These are phyloP conservation scores for Malassezia equina DNA, from an alignment of 1,284 basidiomycete genomes.

Conservation along the genomic window DNA sequence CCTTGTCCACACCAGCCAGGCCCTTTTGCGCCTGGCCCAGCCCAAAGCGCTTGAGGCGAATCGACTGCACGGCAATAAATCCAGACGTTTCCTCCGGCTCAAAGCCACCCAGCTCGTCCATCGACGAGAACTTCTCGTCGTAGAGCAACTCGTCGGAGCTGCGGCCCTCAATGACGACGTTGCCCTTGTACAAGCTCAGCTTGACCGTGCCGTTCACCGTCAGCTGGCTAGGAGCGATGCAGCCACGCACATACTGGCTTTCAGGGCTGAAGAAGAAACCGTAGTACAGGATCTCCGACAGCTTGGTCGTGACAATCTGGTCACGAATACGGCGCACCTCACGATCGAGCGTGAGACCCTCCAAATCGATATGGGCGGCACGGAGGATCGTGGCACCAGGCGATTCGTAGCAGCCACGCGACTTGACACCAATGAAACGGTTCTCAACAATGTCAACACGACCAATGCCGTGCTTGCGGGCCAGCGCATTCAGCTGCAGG, in stretches of 20 bases:
- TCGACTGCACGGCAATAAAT: slow-evolving; percentile 45
- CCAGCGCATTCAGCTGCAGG: slow-evolving; percentile 79
- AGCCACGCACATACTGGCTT: slow-evolving; percentile 67
- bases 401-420: slow-evolving; percentile 94
- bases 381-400: slow-evolving; percentile 93
- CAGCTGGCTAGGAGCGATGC: slow-evolving; percentile 77
- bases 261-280: slow-evolving; percentile 91
- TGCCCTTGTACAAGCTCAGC: slow-evolving; percentile 90
- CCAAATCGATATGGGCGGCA: slow-evolving; percentile 87
- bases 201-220: slow-evolving; percentile 90
- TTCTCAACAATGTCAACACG: slow-evolving; percentile 99
- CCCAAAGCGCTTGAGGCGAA: slow-evolving; percentile 42
- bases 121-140: slow-evolving; percentile 91
- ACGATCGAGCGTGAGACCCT: slow-evolving; percentile 91
- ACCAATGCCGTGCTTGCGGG: slow-evolving; percentile 86
- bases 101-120: slow-evolving; percentile 98
- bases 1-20: slow-evolving; percentile 29
- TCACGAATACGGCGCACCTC: slow-evolving; percentile 91
- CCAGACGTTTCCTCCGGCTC: slow-evolving; percentile 52
- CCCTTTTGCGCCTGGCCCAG: slow-evolving; percentile 34
- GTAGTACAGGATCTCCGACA: slow-evolving; percentile 89
- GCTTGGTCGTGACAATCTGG: slow-evolving; percentile 81
- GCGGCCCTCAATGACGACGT: slow-evolving; percentile 84
- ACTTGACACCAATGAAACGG: slow-evolving; percentile 97
- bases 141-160: slow-evolving; percentile 80